These are phyloP conservation scores for Picochlorum sp. DNA, from an alignment of 139 green algal genomes.

Conservation along the genomic window DNA sequence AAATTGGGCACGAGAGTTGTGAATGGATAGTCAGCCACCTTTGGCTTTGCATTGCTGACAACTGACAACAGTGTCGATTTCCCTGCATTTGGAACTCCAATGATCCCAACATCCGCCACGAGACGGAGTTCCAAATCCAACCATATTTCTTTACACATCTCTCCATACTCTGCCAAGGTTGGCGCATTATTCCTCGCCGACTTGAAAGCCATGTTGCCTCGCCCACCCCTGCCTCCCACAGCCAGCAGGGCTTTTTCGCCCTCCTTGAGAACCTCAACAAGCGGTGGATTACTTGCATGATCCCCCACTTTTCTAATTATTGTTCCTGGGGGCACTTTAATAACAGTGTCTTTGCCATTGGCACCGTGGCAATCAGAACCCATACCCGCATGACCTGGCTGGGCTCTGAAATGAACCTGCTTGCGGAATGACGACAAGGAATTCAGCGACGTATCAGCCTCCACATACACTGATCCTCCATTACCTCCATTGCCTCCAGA, in stretches of 20 bases:
- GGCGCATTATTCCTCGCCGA: slow-evolving; percentile 70
- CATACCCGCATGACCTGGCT: slow-evolving; percentile 31
- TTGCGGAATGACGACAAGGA: slow-evolving; percentile 67
- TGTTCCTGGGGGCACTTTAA: slow-evolving; percentile 80
- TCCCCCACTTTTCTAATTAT: slow-evolving; percentile 67
- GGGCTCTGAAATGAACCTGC: slow-evolving; percentile 49
- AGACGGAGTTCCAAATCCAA: slow-evolving; percentile 80
- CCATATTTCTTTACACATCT: slow-evolving; percentile 53
- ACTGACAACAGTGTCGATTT: slow-evolving; percentile 87
- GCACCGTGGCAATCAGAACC: slow-evolving; percentile 68
- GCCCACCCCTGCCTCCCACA: slow-evolving; percentile 74
- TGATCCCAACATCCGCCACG: slow-evolving; percentile 92
- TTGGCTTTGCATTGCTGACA: slow-evolving; percentile 72
- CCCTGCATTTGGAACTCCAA: slow-evolving; percentile 88
- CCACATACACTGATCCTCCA: slow-evolving; percentile 74
- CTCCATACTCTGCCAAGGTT: slow-evolving; percentile 53
- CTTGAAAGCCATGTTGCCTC: slow-evolving; percentile 93
- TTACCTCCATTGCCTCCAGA: slow-evolving; percentile 86
- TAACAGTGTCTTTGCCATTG: slow-evolving; percentile 61
- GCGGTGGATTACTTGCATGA: slow-evolving; percentile 27
- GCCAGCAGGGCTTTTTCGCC: slow-evolving; percentile 64
- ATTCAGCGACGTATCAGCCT: slow-evolving; percentile 63
- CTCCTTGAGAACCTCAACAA: slow-evolving; percentile 72
- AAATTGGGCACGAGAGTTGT: slow-evolving; percentile 97
- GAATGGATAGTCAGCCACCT: slow-evolving; percentile 97